Percentiles rank a stretch among this genome's conserved stretches.
phyloP scores from a whole-genome alignment of 306 rosid genomes.

The Lupinus albus region DNA sequence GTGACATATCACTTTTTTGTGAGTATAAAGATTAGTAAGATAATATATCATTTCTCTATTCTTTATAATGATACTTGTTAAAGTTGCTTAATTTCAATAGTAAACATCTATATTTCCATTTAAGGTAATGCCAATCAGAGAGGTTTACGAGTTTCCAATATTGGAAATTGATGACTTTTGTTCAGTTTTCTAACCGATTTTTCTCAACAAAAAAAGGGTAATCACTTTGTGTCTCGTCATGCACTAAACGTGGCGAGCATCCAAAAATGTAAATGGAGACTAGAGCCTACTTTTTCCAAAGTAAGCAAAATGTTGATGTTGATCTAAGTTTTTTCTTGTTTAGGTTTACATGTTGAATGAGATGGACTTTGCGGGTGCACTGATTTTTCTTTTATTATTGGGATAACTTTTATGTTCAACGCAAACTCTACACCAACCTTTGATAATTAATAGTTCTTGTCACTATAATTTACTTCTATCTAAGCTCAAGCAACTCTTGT shows the following conservation, averaged over 20 bases:
- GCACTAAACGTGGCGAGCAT: conserved; percentile 41
- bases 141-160: conserved; percentile 49
- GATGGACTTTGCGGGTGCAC: conserved; percentile 46
- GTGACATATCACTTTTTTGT: too few relatives aligned
- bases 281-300: conserved; percentile 41
- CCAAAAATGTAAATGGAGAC: conserved; percentile 35
- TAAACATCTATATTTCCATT: conserved; percentile 33
- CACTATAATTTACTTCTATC: conserved; percentile 31
- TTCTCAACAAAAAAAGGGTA: conserved; percentile 7
- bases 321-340: neutral
- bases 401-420: conserved; percentile 23
- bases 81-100: conserved; percentile 34
- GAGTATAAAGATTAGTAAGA: too few relatives aligned
- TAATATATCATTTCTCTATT: too few relatives aligned
- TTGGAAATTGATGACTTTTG: conserved; percentile 39
- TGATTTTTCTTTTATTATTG: conserved; percentile 7
- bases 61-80: conserved; percentile 34
- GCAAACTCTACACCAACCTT: conserved; percentile 42
- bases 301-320: conserved; percentile 29
- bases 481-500: conserved; percentile 19
- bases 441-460: conserved; percentile 18
- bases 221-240: conserved; percentile 39
- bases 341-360: conserved; percentile 35
- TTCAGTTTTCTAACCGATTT: neutral
- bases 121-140: conserved; percentile 18